Evolutionary conservation across 306 rosid genomes (phyloP).

Genomic region (Acacia acuminata): DNA sequence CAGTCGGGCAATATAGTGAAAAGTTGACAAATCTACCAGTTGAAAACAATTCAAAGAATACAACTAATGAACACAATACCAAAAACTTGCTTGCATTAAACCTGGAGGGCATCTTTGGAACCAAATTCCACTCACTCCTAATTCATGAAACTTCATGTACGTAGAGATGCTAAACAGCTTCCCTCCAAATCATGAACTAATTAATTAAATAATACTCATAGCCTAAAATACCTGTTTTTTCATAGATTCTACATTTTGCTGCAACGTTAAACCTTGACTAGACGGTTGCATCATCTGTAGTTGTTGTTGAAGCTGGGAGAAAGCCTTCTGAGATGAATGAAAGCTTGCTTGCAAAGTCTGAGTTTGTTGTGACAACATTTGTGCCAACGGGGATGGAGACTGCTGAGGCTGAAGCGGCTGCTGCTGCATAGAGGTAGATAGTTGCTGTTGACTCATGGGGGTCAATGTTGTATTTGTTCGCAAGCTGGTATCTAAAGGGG

Average conservation of each 20-base stretch:
- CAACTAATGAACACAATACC: neutral
- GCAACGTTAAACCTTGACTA: conserved; percentile 61
- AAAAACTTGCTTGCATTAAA: neutral
- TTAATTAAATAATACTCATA: neutral
- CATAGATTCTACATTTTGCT: conserved; percentile 60
- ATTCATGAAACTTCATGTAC: neutral
- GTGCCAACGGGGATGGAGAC: conserved; percentile 87
- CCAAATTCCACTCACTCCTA: neutral
- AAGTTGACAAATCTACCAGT: neutral
- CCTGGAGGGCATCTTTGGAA: conserved; percentile 9
- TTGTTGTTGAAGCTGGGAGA: conserved; percentile 93
- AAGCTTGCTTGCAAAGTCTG: conserved; percentile 91
- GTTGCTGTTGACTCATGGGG: conserved; percentile 53
- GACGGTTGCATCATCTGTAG: conserved; percentile 86
- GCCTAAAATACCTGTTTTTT: conserved; percentile 66
- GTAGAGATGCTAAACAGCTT: neutral
- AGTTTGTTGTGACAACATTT: conserved; percentile 89
- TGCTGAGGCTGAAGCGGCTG: conserved; percentile 67
- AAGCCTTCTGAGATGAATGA: conserved; percentile 93
- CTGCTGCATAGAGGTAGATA: conserved; percentile 51
- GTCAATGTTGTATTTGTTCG: conserved; percentile 45
- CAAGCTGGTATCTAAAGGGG: conserved; percentile 52
- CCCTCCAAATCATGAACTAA: neutral
- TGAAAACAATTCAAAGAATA: conserved; percentile 18
- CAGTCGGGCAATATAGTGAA: conserved; percentile 8